These are phyloP conservation scores for Kwoniella europaea DNA, from an alignment of 768 basidiomycete genomes.

Conservation along the genomic window DNA sequence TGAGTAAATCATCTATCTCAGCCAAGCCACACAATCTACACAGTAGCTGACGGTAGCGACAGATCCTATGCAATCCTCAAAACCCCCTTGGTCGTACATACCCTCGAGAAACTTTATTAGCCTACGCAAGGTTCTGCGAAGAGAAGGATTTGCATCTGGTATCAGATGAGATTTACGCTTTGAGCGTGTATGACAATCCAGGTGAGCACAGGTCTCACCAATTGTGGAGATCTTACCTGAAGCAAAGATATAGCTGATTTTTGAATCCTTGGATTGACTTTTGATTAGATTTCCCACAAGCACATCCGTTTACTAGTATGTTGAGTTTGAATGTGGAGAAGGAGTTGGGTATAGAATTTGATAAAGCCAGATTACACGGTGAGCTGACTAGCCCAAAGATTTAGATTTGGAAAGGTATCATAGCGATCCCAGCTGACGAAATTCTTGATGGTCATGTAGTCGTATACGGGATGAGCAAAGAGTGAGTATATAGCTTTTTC, in stretches of 20 bases:
- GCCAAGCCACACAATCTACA: no score
- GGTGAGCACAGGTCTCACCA: conserved; percentile 19
- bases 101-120: conserved; percentile 48
- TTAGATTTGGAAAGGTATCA: no score
- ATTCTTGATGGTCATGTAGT: conserved; percentile 19
- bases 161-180: conserved; percentile 57
- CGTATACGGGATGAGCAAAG: conserved; percentile 55
- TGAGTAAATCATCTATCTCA: conserved; percentile 23
- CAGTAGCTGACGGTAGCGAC: background rate
- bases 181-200: conserved; percentile 52
- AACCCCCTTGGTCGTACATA: conserved; percentile 50
- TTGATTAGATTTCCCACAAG: conserved; percentile 32
- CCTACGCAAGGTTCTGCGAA: conserved; percentile 54
- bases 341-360: conserved; percentile 47
- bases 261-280: background rate
- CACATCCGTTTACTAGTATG: conserved; percentile 50
- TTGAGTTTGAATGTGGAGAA: conserved; percentile 52
- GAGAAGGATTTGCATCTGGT: conserved; percentile 55
- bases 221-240: background rate
- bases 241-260: background rate
- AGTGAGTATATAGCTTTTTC: conserved; percentile 33
- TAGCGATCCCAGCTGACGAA: background rate
- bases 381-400: conserved; percentile 3
- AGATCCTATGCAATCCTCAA: conserved; percentile 52
- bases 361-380: conserved; percentile 51